Evolutionary conservation across 2,329 filamentous ascomycete species (phyloP).

Genomic region (Neonectria magnoliae): DNA sequence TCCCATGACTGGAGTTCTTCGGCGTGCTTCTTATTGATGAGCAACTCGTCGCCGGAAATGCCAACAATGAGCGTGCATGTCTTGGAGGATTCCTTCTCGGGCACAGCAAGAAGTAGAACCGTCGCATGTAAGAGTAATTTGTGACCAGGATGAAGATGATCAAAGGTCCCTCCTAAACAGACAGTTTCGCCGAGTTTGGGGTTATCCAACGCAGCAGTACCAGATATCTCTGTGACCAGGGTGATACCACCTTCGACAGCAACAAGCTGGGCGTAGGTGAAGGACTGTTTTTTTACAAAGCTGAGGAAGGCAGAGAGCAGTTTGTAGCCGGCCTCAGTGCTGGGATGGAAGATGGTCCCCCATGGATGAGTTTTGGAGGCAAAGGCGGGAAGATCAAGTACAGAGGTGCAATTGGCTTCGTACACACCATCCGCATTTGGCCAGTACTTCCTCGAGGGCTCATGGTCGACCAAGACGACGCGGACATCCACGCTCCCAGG

Average conservation of each 20-base stretch:
- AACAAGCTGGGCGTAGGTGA: conserved; percentile 62
- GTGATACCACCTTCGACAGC: conserved; percentile 64
- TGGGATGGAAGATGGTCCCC: conserved; percentile 72
- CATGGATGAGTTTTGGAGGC: conserved; percentile 67
- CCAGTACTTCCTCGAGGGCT: conserved; percentile 46
- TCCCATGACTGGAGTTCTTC: conserved; percentile 85
- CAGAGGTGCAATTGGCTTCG: conserved; percentile 56
- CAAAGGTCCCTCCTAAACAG: conserved; percentile 92
- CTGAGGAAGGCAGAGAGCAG: conserved; percentile 62
- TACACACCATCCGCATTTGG: conserved; percentile 50
- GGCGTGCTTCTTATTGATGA: conserved; percentile 89
- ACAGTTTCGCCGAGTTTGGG: conserved; percentile 53
- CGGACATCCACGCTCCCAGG: conserved; percentile 79
- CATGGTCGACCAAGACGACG: conserved; percentile 77
- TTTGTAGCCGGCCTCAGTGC: conserved; percentile 70
- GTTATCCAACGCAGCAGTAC: background rate
- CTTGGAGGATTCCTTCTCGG: conserved; percentile 48
- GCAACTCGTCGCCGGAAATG: conserved; percentile 86
- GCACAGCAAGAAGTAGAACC: conserved; percentile 72
- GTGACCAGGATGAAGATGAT: conserved; percentile 94
- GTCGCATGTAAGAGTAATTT: conserved; percentile 95
- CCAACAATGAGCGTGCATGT: conserved; percentile 78
- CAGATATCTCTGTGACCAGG: conserved; percentile 41
- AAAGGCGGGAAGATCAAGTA: conserved; percentile 63
- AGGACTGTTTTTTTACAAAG: conserved; percentile 57